Evolutionary conservation across 345 rosid species (phyloP).

Genomic region (Hibiscus mutabilis): DNA sequence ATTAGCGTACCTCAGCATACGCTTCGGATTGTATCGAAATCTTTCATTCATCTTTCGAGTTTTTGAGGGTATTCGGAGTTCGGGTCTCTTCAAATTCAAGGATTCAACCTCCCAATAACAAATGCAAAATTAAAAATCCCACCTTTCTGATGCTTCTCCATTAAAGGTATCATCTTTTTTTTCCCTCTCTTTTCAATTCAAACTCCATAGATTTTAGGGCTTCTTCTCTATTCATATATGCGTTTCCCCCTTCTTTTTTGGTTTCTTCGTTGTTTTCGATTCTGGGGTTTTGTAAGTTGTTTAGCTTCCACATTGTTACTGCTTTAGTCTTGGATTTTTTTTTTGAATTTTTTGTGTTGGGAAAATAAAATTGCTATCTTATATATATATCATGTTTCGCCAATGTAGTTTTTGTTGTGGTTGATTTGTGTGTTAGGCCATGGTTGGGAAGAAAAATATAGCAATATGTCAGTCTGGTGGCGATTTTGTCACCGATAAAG

Average conservation of each 20-base stretch:
- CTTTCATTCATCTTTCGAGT: background rate
- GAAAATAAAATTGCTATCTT: background rate
- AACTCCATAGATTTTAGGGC: conserved; percentile 8
- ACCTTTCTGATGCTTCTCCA: background rate
- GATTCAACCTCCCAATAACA: background rate
- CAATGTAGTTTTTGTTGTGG: conserved; percentile 59
- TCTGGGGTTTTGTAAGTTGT: background rate
- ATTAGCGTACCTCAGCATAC: background rate
- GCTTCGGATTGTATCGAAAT: background rate
- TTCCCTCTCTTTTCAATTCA: background rate
- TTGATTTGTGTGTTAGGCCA: conserved; percentile 61
- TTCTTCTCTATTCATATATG: background rate
- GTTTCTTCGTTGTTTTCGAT: background rate
- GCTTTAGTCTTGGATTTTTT: background rate
- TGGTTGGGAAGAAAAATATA: background rate
- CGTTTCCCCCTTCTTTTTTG: background rate
- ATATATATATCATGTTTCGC: background rate
- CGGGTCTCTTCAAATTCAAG: background rate
- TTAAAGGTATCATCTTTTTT: conserved; percentile 8
- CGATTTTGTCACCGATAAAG: background rate
- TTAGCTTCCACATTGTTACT: background rate
- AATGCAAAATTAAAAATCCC: background rate
- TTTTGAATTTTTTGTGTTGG: background rate
- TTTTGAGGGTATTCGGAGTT: too few relatives aligned
- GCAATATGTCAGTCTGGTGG: background rate